These are phyloP conservation scores for Coniochaeta pulveracea DNA, from an alignment of 2,329 filamentous ascomycete genomes.

Conservation along the genomic window DNA sequence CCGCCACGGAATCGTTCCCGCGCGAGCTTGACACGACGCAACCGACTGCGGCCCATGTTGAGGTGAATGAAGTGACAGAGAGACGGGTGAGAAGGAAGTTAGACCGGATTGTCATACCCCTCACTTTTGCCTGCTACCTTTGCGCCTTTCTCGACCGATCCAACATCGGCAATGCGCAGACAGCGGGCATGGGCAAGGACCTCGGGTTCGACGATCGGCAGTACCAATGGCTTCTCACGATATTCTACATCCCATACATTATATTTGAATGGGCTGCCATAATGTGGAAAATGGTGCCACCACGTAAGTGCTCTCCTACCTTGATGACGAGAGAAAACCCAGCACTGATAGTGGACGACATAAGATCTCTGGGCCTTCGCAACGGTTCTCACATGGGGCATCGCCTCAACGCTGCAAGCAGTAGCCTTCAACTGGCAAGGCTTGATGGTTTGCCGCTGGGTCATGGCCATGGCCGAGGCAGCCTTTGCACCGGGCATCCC, in stretches of 20 bases:
- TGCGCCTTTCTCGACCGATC: conserved; percentile 25
- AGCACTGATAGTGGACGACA: conserved; percentile 7
- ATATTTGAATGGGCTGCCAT: conserved; percentile 29
- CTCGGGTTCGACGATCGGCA: conserved; percentile 23
- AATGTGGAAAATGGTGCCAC: conserved; percentile 29
- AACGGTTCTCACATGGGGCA: conserved; percentile 16
- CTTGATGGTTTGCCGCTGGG: conserved; percentile 25
- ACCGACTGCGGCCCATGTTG: no score
- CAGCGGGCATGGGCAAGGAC: conserved; percentile 23
- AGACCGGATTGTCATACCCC: conserved; percentile 18
- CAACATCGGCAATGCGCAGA: conserved; percentile 27
- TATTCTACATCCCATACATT: conserved; percentile 33
- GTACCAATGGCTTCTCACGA: conserved; percentile 31
- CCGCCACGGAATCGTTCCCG: no score
- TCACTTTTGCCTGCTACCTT: conserved; percentile 20
- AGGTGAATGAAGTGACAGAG: conserved; percentile 19
- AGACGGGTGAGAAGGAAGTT: conserved; percentile 22
- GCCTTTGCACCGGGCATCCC: conserved; percentile 29
- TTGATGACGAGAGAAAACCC: neutral
- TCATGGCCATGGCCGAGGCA: conserved; percentile 31
- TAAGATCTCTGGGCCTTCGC: conserved; percentile 16
- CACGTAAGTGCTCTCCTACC: conserved; percentile 17
- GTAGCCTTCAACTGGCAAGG: conserved; percentile 20
- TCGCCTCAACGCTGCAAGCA: conserved; percentile 20
- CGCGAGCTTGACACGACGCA: no score